phyloP scores from a whole-genome alignment of 345 rosid genomes.

The Garcia nutans region DNA sequence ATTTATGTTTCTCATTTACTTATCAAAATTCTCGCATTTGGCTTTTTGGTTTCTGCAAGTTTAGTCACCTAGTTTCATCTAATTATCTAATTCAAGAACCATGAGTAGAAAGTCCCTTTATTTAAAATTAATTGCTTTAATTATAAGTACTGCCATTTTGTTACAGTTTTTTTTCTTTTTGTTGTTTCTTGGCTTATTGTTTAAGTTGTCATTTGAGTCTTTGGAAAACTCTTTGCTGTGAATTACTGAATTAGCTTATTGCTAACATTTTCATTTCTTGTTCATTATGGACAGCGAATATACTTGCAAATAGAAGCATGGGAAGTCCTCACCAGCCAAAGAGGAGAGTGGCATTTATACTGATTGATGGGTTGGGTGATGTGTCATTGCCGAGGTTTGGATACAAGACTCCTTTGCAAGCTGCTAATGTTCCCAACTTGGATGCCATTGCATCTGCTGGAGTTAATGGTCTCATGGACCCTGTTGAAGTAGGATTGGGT shows the following conservation, averaged over 20 bases:
- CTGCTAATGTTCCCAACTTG: slow-evolving; percentile 66
- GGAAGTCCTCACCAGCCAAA: slow-evolving; percentile 39
- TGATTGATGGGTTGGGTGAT: slow-evolving; percentile 91
- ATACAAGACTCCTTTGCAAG: slow-evolving; percentile 75
- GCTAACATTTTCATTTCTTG: neutral
- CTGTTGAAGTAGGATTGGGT: slow-evolving; percentile 98
- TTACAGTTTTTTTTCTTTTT: neutral
- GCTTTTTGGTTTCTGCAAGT: neutral
- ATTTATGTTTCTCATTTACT: neutral
- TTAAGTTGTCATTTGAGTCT: neutral
- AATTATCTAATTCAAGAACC: neutral
- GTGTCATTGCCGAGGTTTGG: slow-evolving; percentile 80
- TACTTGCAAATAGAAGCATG: slow-evolving; percentile 28
- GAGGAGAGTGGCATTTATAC: slow-evolving; percentile 80
- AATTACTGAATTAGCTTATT: neutral
- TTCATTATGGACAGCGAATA: neutral
- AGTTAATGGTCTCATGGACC: slow-evolving; percentile 94
- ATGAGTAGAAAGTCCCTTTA: neutral
- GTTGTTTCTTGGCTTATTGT: neutral
- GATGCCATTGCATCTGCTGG: slow-evolving; percentile 93
- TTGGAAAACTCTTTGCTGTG: neutral
- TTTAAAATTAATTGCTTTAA: too few species aligned
- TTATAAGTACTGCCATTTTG: neutral
- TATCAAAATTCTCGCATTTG: neutral
- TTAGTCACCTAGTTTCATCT: neutral